A percentile compares a stretch with the other conserved stretches of the same genome.
Conservation (phyloP, 805 yeast species). For the Zygosaccharomyces gambellarensis region DNA sequence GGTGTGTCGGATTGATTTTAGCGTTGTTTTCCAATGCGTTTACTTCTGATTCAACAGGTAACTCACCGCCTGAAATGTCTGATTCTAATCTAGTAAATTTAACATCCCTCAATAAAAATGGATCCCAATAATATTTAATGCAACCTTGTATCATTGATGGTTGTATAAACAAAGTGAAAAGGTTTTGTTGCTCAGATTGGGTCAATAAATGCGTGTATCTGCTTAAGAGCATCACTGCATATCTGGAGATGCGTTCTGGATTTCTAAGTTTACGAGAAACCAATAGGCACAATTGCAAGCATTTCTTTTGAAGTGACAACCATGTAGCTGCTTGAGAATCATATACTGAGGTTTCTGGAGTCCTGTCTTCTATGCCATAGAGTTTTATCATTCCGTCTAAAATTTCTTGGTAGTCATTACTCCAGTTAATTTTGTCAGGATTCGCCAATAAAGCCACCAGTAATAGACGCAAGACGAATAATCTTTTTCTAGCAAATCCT, state of each 20-base stretch:
- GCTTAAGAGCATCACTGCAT: constrained; percentile 52
- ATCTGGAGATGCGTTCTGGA: constrained; percentile 39
- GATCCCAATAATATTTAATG: constrained; percentile 64
- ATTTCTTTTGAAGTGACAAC: constrained; percentile 52
- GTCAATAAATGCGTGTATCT: constrained; percentile 52
- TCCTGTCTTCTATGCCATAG: constrained; percentile 48
- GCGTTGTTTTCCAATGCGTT: constrained; percentile 10
- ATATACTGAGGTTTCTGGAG: constrained; percentile 31
- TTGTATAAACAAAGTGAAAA: constrained; percentile 31
- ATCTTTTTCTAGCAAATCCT: constrained; percentile 60
- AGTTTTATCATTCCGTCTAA: constrained; percentile 46
- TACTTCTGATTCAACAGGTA: constrained; percentile 18
- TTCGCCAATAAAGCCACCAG: constrained; percentile 48
- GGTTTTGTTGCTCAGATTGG: constrained; percentile 50
- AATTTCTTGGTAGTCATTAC: constrained; percentile 38
- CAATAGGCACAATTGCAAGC: constrained; percentile 47
- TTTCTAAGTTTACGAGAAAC: constrained; percentile 52
- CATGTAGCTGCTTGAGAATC: constrained; percentile 41
- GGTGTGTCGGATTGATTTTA: constrained; percentile 25
- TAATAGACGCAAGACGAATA: constrained; percentile 63
- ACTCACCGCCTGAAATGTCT: constrained; percentile 16
- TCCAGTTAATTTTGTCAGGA: constrained; percentile 22
- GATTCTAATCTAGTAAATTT: constrained; percentile 33
- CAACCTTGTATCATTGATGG: constrained; percentile 24
- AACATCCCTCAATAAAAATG: constrained; percentile 52